Percentiles rank a stretch among this genome's conserved stretches.
Conservation (phyloP, 2,329 filamentous ascomycete genomes). For the Colletotrichum acutatum region DNA sequence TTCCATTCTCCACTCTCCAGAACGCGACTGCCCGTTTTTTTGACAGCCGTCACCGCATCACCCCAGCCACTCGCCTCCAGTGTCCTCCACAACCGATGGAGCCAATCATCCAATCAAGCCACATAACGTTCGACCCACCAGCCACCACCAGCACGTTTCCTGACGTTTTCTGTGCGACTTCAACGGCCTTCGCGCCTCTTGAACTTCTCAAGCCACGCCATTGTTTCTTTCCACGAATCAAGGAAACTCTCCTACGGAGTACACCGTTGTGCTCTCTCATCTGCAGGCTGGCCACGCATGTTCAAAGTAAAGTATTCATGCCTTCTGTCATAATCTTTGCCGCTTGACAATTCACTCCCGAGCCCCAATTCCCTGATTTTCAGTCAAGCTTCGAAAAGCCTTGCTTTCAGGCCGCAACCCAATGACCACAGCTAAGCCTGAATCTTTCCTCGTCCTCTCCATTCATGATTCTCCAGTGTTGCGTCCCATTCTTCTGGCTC, state of each 20-base stretch:
- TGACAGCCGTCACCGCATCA: constrained; percentile 1
- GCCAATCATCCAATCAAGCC: constrained; percentile 13
- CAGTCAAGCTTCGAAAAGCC: neutral
- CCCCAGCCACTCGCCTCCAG: constrained; percentile 11
- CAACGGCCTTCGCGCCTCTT: neutral
- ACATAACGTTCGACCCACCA: neutral
- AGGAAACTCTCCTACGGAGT: neutral
- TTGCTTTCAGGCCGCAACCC: constrained; percentile 17
- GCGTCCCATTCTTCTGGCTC: neutral
- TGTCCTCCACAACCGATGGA: neutral
- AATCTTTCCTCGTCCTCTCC: neutral
- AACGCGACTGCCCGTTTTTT: neutral
- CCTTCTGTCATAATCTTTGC: neutral
- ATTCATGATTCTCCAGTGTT: too few relatives aligned
- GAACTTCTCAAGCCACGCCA: constrained; percentile 6
- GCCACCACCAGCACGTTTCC: neutral
- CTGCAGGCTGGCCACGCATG: neutral
- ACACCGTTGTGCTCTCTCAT: too few relatives aligned
- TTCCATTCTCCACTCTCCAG: neutral
- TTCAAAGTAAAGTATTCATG: neutral
- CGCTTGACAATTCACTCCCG: neutral
- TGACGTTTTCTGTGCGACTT: neutral
- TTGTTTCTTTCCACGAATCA: constrained; percentile 14
- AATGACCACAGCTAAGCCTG: neutral
- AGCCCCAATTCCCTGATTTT: constrained; percentile 9